Percentiles rank a stretch among this genome's conserved stretches.
Conservation (phyloP, 2,329 filamentous ascomycete genomes). For the Fusarium gaditjirri region DNA sequence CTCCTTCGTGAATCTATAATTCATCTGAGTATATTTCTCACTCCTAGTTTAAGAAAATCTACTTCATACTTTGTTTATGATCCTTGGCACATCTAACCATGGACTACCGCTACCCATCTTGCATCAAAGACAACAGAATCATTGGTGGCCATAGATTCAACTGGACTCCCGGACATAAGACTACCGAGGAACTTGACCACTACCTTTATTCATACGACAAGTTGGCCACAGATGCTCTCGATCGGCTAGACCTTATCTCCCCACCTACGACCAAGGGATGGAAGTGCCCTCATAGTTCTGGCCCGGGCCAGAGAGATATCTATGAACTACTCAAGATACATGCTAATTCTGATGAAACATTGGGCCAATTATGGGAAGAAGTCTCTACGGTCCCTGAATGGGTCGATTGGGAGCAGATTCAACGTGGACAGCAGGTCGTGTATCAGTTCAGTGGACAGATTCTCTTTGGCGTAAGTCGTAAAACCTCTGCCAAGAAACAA, state of each 20-base stretch:
- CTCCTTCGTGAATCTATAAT: not conserved
- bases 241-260: slow-evolving; percentile 70
- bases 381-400: slow-evolving; percentile 75
- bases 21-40: not conserved
- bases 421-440: slow-evolving; percentile 79
- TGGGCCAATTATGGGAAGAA: slow-evolving; percentile 70
- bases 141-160: slow-evolving; percentile 67
- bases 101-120: slow-evolving; percentile 5
- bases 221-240: slow-evolving; percentile 73
- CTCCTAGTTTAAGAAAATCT: not conserved
- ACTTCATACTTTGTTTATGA: not conserved
- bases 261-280: slow-evolving; percentile 41
- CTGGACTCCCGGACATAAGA: slow-evolving; percentile 73
- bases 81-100: slow-evolving; percentile 7
- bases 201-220: slow-evolving; percentile 75
- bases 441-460: slow-evolving; percentile 78
- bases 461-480: slow-evolving; percentile 62
- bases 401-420: slow-evolving; percentile 82
- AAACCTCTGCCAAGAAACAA: not conserved
- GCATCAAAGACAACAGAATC: slow-evolving; percentile 16
- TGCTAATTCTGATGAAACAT: slow-evolving; percentile 63
- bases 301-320: slow-evolving; percentile 62
- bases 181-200: slow-evolving; percentile 66
- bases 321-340: slow-evolving; percentile 72
- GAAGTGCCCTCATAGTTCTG: slow-evolving; percentile 45